These are phyloP conservation scores for Verticillium klebahnii DNA, from an alignment of 2,329 filamentous ascomycete genomes.

Conservation along the genomic window DNA sequence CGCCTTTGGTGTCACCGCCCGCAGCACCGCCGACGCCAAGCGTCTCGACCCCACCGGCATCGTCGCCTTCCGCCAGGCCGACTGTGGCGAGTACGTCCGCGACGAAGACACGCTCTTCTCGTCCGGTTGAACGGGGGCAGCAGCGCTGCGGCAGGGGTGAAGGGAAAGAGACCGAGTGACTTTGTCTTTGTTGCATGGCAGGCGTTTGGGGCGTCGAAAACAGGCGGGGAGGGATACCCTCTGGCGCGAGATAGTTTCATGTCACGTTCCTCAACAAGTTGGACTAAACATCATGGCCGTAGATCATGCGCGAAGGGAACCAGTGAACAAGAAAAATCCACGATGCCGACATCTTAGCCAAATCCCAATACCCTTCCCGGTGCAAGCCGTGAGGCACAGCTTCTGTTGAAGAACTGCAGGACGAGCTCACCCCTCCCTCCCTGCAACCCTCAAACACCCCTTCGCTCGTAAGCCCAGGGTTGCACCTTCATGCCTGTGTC, in stretches of 20 bases:
- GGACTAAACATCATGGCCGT: not conserved
- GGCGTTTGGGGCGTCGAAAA: slow-evolving; percentile 3
- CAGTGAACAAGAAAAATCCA: not conserved
- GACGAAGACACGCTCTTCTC: slow-evolving; percentile 69
- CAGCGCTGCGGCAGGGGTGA: not conserved
- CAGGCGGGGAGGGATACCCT: not conserved
- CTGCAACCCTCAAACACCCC: not conserved
- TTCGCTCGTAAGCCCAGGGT: not conserved
- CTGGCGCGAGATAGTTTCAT: not conserved
- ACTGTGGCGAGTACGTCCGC: slow-evolving; percentile 90
- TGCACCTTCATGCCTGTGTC: not conserved
- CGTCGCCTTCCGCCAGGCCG: slow-evolving; percentile 84
- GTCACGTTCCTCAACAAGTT: not conserved
- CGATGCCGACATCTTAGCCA: not conserved
- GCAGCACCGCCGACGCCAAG: slow-evolving; percentile 77
- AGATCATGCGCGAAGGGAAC: not conserved
- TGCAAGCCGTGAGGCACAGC: not conserved
- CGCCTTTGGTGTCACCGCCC: slow-evolving; percentile 89
- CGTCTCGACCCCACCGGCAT: slow-evolving; percentile 87
- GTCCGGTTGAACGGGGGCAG: slow-evolving; percentile 31
- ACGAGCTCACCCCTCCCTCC: not conserved
- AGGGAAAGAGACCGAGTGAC: not conserved
- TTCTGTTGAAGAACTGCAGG: not conserved
- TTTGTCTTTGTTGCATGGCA: slow-evolving; percentile 2
- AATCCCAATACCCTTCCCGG: not conserved